Evolutionary conservation across 2,329 filamentous ascomycete genomes (phyloP), one percentile per base, ranked within the genome.

Genomic region (Colletotrichum sublineola): DNA sequence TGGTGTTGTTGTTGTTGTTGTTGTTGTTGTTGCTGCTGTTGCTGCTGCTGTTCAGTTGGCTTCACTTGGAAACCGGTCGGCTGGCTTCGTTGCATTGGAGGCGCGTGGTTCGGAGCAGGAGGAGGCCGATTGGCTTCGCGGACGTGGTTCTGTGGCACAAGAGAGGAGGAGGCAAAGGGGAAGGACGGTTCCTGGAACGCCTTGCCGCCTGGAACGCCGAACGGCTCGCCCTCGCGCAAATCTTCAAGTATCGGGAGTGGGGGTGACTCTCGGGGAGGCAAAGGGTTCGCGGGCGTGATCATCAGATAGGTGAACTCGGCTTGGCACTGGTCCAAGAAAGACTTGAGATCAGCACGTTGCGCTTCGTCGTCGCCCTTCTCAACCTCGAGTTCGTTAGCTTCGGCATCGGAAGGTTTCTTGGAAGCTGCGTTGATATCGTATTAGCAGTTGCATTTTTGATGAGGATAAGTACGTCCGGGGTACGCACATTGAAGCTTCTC

Each of bases 251-350:
- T 83, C 12, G 88, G 88, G 14, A 90, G 78, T 2, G 86, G 88
- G 5, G 88, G 88, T 1, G 89, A 90, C 33, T 91, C 90, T 78
- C 90, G 86, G n/a, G 90, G 90, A 1, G 90, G 90, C 53, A 88
- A 82, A 4, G 90, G 90, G 79, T 92, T 92, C 52, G 90, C 90
- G 1, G 90, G 90, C 0, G 90, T 89, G 63, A 91, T 86, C 90
- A 92, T 91, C 18, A 92, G 84, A 76, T 92, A 92, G 74, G 90
- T 90, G 72, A 92, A 91, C 77, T 92, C 90, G 75, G 87, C 86
- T 79, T 91, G 86, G 80, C 90, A 90, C 77, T 90, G 89, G 74
- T 92, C 90, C 74, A 92, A 84, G 78, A 91, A 92, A 14, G 82
- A 82, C 79, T 89, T 90, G 61, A 92, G 83, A 68, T 89, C 87